These are phyloP conservation scores for Leavenworthia alabamica DNA, from an alignment of 345 rosid genomes.

Conservation along the genomic window DNA sequence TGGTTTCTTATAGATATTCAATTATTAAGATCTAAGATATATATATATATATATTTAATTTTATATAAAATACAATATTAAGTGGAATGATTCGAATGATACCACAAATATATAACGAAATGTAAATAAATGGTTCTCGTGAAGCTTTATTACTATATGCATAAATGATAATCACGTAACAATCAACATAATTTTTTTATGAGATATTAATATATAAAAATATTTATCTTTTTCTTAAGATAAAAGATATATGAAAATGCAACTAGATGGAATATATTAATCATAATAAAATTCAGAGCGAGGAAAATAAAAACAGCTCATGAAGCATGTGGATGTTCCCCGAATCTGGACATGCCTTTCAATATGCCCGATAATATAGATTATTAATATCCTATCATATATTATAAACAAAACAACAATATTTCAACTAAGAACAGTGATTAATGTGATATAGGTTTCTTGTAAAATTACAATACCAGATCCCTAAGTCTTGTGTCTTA, in stretches of 20 bases:
- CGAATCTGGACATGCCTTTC: slow-evolving; percentile 42
- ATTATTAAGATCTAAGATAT: background rate
- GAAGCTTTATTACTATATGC: background rate
- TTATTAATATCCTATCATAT: slow-evolving; percentile 2
- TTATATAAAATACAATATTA: no score
- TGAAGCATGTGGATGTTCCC: slow-evolving; percentile 48
- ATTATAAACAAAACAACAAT: background rate
- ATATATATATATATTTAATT: no score
- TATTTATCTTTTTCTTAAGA: background rate
- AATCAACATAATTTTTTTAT: background rate
- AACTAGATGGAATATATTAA: slow-evolving; percentile 1
- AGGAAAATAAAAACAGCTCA: slow-evolving; percentile 18
- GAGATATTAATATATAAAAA: background rate
- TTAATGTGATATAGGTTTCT: slow-evolving; percentile 38
- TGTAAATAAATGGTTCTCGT: background rate
- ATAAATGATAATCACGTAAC: background rate
- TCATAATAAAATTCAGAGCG: background rate
- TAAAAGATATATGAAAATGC: background rate
- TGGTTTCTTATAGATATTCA: background rate
- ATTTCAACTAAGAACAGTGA: slow-evolving; percentile 16
- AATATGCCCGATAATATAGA: slow-evolving; percentile 21
- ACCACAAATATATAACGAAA: no score
- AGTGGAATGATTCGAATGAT: no score
- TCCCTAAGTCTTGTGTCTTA: slow-evolving; percentile 35
- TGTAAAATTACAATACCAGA: slow-evolving; percentile 25